Evolutionary conservation across 495 filamentous ascomycete species (phyloP).

Genomic region (Neurospora sp.): DNA sequence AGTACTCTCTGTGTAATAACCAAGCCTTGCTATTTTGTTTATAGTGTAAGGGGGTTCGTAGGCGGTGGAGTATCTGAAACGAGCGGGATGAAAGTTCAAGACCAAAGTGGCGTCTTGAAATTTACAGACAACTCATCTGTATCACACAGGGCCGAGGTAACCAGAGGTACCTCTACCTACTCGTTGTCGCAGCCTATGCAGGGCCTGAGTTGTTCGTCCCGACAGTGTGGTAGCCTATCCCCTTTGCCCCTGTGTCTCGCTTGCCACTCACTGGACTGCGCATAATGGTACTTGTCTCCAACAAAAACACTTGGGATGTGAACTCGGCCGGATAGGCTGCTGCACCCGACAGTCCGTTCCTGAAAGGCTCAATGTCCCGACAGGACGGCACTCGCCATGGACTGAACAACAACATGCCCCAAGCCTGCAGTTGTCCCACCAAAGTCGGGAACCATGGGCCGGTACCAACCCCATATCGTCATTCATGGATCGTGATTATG

Average conservation of each 20-base stretch:
- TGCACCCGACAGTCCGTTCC: not conserved
- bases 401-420: not conserved
- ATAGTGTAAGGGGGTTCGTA: not conserved
- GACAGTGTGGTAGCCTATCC: not conserved
- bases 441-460: not conserved
- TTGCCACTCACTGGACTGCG: not conserved
- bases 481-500: not conserved
- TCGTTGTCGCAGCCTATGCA: not conserved
- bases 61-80: not conserved
- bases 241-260: not conserved
- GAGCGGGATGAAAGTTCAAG: not conserved
- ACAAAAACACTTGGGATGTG: not conserved
- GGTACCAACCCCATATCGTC: not conserved
- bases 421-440: not conserved
- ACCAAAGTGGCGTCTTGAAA: not conserved
- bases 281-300: not conserved
- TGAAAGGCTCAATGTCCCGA: not conserved
- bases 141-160: not conserved
- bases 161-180: not conserved
- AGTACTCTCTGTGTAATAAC: not conserved
- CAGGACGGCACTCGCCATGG: not conserved
- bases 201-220: not conserved
- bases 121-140: not conserved
- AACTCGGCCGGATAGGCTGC: not conserved
- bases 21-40: not conserved